Evolutionary conservation across 2,329 filamentous ascomycete genomes (phyloP).

Genomic region (Ilyonectria mors-panacis): DNA sequence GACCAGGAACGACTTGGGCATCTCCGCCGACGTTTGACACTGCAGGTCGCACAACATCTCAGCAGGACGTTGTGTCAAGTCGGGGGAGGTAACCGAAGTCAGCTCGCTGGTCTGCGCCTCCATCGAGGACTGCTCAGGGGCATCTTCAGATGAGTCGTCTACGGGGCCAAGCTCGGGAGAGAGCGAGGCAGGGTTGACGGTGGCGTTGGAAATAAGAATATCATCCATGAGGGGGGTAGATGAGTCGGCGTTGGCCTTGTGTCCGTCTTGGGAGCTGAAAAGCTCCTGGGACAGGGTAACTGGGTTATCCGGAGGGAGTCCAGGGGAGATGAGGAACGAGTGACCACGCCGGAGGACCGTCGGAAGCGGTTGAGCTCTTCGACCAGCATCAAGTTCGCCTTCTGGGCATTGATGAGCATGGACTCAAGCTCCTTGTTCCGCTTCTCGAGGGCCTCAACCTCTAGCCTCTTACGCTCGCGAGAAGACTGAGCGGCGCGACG

Average conservation of each 20-base stretch:
- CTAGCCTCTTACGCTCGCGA: slow-evolving; percentile 88
- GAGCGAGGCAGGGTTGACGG: slow-evolving; percentile 73
- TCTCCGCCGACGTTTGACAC: slow-evolving; percentile 95
- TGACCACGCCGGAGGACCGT: slow-evolving; percentile 59
- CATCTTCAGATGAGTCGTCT: slow-evolving; percentile 57
- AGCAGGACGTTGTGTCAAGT: slow-evolving; percentile 99
- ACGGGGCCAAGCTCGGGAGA: slow-evolving; percentile 71
- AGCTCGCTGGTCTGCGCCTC: slow-evolving; percentile 45
- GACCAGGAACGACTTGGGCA: slow-evolving; percentile 62
- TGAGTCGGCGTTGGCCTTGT: slow-evolving; percentile 48
- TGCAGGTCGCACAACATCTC: slow-evolving; percentile 99
- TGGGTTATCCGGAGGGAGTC: slow-evolving; percentile 62
- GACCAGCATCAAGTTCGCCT: slow-evolving; percentile 63
- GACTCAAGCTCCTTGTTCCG: slow-evolving; percentile 80
- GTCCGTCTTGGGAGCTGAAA: slow-evolving; percentile 65
- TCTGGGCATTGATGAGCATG: slow-evolving; percentile 72
- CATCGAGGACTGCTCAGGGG: slow-evolving; percentile 45
- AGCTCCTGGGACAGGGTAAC: slow-evolving; percentile 73
- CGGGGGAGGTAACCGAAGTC: slow-evolving; percentile 71
- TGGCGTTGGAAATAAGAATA: slow-evolving; percentile 62
- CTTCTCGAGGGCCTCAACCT: slow-evolving; percentile 89
- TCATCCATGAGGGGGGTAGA: slow-evolving; percentile 59
- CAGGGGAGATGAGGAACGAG: slow-evolving; percentile 58
- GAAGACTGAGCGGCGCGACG: slow-evolving; percentile 97
- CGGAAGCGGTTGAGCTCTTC: slow-evolving; percentile 67